phyloP scores from a whole-genome alignment of 495 filamentous ascomycete species.

The Aspergillus bridgeri region DNA sequence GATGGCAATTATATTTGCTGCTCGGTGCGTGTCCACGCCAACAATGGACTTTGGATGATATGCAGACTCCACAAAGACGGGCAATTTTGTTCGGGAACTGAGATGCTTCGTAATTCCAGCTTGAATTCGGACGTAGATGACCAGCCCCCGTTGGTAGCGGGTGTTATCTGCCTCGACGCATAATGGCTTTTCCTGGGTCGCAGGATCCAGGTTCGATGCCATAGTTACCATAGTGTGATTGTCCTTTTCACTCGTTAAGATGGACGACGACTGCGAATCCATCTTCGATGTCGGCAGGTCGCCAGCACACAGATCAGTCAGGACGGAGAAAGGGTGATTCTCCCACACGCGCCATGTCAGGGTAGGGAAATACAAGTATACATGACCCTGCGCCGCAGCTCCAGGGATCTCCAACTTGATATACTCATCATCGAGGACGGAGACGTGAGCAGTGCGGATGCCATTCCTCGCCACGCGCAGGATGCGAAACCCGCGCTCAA shows the following conservation, averaged over 20 bases:
- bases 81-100: neutral
- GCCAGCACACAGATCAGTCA: neutral
- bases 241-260: too few relatives aligned
- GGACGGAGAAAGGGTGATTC: conserved; percentile 7
- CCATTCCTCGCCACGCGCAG: neutral
- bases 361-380: conserved; percentile 7
- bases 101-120: neutral
- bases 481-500: neutral
- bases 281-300: too few relatives aligned
- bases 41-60: neutral
- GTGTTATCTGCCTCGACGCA: too few relatives aligned
- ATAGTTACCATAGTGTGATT: too few relatives aligned
- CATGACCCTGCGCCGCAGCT: neutral
- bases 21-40: neutral
- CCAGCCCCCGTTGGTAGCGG: neutral
- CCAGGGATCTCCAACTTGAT: neutral
- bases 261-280: too few relatives aligned
- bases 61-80: neutral
- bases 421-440: neutral
- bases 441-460: neutral
- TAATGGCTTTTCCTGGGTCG: too few relatives aligned
- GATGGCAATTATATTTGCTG: neutral
- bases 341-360: conserved; percentile 6
- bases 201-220: too few relatives aligned
- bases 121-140: neutral